Base-by-base conservation (phyloP, 805 yeast species). In the Nakazawaea ernobii region DNA sequence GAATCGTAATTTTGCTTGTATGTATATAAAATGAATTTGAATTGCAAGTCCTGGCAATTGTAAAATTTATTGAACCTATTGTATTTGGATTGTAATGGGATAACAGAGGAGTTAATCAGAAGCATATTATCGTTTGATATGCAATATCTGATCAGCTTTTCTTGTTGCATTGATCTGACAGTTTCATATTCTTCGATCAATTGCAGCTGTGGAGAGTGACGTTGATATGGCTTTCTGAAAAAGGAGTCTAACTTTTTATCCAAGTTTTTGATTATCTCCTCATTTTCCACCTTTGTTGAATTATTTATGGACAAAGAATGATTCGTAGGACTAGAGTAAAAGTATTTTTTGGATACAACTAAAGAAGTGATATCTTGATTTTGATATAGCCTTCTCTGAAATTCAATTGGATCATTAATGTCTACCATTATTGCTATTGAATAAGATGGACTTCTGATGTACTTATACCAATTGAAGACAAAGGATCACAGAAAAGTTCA, bases 1-100 rank as follows among this genome's bases (percentile, higher is more conserved):
- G 41, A 24, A 7, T 46, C 49, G 26, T 40, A 46, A 39, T 46
- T 46, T 14, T 29, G 30, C 24, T 36, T 35, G 14, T 46, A 46
- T 8, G 27, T 35, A 20, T 46, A 46, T 8, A 46, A 5, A 8
- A 39, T 27, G n/a, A 46, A 28, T 30, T 40, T 40, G 36, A 40
- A 33, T n/a, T 8, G 26, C 32, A 46, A 35, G 24, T 40, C 45
- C 30, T 32, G 44, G 32, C 44, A 46, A 24, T 40, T 33, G 38
- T n/a, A 46, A 17, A 29, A 35, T n/a, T 35, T 46, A 28, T 33
- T 35, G 15, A 28, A 40, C 30, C 14, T 40, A 15, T 15, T 36
- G 14, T 17, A 39, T 33, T 30, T 28, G 2, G 38, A 40, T n/a
- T 35, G 37, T 32, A 36, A 9, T n/a, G 49, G 49, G 10, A 40